Evolutionary conservation across 2,329 filamentous ascomycete species (phyloP).

Genomic region (Colletotrichum liriopes): DNA sequence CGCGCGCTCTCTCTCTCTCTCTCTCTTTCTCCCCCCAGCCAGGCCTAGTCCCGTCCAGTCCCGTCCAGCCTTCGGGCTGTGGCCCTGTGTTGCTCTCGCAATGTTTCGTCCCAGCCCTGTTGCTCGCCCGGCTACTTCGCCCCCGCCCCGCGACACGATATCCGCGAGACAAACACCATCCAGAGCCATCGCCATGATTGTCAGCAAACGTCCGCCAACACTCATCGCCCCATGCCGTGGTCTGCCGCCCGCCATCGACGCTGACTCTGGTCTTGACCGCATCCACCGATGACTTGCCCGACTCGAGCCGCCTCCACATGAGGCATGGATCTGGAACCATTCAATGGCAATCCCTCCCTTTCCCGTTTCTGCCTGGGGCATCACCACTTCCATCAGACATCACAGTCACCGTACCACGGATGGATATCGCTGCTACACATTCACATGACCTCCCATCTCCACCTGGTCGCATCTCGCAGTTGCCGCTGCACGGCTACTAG

Average conservation of each 20-base stretch:
- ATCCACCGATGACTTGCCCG: slow-evolving; percentile 2
- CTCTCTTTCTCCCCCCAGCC: not conserved
- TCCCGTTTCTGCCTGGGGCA: slow-evolving; percentile 6
- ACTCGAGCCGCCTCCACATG: slow-evolving; percentile 26
- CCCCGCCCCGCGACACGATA: not conserved
- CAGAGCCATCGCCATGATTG: not conserved
- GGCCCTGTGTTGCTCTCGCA: not conserved
- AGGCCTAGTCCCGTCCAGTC: not conserved
- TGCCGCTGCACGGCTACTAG: not conserved
- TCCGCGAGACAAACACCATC: slow-evolving; percentile 10
- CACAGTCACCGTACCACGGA: not conserved
- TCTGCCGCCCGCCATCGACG: not conserved
- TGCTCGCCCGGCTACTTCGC: not conserved
- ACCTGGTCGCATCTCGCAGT: slow-evolving; percentile 13
- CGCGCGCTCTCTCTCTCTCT: not conserved
- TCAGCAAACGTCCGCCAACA: slow-evolving; percentile 6
- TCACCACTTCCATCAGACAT: not conserved
- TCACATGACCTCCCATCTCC: slow-evolving; percentile 12
- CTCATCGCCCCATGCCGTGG: slow-evolving; percentile 13
- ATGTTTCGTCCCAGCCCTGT: not conserved
- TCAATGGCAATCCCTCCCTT: not conserved
- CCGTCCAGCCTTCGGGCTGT: not conserved
- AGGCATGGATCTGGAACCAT: slow-evolving; percentile 3
- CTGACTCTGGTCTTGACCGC: slow-evolving; percentile 2
- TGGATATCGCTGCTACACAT: not conserved